These are phyloP conservation scores for Sporothrix luriei DNA, from an alignment of 2,329 filamentous ascomycete species.

Conservation along the genomic window DNA sequence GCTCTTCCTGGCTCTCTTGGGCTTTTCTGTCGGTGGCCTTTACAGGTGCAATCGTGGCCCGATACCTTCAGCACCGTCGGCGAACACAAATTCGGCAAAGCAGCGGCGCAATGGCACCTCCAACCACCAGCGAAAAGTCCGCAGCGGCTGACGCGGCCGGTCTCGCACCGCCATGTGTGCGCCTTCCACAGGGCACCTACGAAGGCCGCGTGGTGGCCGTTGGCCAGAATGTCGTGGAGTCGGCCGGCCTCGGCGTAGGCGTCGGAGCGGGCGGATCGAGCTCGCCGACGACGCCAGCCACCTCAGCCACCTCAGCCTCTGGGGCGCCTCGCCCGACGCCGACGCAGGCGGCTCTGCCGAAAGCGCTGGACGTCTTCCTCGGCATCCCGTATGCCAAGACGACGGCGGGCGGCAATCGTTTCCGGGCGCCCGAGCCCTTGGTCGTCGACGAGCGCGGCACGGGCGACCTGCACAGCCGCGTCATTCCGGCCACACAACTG, in stretches of 20 bases:
- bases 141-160: conserved; percentile 30
- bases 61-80: neutral
- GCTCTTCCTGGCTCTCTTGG: neutral
- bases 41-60: conserved; percentile 1
- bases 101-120: conserved; percentile 12
- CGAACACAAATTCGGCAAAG: conserved; percentile 7
- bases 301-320: too few species aligned
- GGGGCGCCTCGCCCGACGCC: conserved; percentile 1
- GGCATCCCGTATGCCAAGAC: conserved; percentile 54
- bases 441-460: conserved; percentile 27
- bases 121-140: neutral
- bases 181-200: conserved; percentile 48
- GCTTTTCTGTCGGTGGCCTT: conserved; percentile 11
- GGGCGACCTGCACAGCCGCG: neutral
- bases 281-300: neutral
- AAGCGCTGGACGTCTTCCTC: conserved; percentile 51
- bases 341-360: conserved; percentile 39
- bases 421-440: conserved; percentile 47
- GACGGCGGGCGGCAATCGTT: conserved; percentile 50
- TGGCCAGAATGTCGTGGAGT: conserved; percentile 30
- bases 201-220: conserved; percentile 39
- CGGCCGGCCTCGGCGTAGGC: conserved; percentile 26
- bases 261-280: conserved; percentile 9
- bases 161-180: conserved; percentile 36
- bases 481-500: conserved; percentile 29